Percentiles rank a stretch among this genome's conserved stretches.
Evolutionary conservation across 345 rosid species (phyloP).

Genomic region (Draba incana): DNA sequence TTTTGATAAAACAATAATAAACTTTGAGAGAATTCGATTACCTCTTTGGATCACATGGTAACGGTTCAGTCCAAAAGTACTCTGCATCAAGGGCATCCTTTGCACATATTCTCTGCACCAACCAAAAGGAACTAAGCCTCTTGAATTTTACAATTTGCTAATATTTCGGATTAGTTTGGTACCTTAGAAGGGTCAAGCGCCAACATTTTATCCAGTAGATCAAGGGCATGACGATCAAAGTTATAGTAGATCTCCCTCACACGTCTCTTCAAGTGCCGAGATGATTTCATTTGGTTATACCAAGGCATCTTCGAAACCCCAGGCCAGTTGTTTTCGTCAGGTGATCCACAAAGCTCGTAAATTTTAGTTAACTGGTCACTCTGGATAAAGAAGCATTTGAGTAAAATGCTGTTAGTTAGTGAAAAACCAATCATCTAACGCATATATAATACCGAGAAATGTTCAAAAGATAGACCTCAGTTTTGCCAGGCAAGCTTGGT

Average conservation of each 20-base stretch:
- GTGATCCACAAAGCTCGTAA: conserved; percentile 62
- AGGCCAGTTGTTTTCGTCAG: conserved; percentile 61
- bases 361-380: conserved; percentile 57
- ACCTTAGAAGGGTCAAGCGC: conserved; percentile 83
- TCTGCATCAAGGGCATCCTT: conserved; percentile 89
- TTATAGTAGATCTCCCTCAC: conserved; percentile 59
- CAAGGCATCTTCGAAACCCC: conserved; percentile 56
- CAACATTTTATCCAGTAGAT: conserved; percentile 73
- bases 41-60: conserved; percentile 90
- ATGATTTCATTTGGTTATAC: conserved; percentile 52
- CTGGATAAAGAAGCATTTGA: conserved; percentile 31
- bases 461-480: conserved; percentile 52
- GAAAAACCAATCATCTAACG: neutral
- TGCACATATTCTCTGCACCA: conserved; percentile 70
- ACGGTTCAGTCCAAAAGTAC: conserved; percentile 85
- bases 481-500: conserved; percentile 83
- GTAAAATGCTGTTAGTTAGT: neutral
- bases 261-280: conserved; percentile 60
- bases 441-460: neutral
- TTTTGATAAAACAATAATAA: neutral
- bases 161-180: conserved; percentile 9
- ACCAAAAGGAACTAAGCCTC: neutral
- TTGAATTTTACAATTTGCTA: neutral
- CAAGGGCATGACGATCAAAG: conserved; percentile 80
- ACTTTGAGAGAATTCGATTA: conserved; percentile 9